phyloP scores from a whole-genome alignment of 495 filamentous ascomycete genomes.

The Aspergillus coremiiformis region DNA sequence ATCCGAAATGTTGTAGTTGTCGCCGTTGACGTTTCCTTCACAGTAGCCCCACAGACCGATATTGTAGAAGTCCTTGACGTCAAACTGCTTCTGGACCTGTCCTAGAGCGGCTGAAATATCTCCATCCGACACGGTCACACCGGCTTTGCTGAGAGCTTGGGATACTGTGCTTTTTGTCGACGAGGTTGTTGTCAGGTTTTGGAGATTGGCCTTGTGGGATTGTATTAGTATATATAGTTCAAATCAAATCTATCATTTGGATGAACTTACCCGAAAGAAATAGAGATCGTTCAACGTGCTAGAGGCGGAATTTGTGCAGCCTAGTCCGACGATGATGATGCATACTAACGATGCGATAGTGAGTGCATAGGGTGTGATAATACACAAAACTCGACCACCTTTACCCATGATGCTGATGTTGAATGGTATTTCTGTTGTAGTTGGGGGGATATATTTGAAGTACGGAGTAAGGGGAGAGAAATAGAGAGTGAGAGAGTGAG shows the following conservation, averaged over 20 bases:
- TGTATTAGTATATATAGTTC: conserved; percentile 14
- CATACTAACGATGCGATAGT: conserved; percentile 67
- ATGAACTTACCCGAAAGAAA: conserved; percentile 59
- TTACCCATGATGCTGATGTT: conserved; percentile 65
- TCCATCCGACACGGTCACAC: conserved; percentile 25
- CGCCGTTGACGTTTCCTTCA: conserved; percentile 49
- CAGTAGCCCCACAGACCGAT: conserved; percentile 88
- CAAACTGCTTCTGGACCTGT: conserved; percentile 39
- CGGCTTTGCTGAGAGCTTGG: conserved; percentile 19
- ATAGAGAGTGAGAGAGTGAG: background rate
- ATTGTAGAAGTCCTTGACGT: conserved; percentile 69
- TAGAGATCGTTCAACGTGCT: conserved; percentile 47
- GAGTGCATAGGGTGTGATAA: conserved; percentile 69
- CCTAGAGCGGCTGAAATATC: conserved; percentile 27
- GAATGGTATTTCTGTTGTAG: too few relatives aligned
- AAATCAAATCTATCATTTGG: background rate
- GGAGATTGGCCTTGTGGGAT: conserved; percentile 31
- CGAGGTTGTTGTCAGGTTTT: conserved; percentile 28
- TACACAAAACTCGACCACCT: conserved; percentile 70
- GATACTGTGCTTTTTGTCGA: conserved; percentile 20
- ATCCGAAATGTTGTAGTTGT: conserved; percentile 29
- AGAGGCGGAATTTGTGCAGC: conserved; percentile 59
- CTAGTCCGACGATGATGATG: conserved; percentile 63
- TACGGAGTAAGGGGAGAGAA: background rate
- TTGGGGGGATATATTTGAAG: too few relatives aligned